Conservation (phyloP, 2,329 filamentous ascomycete genomes). For the Neodidymelliopsis sp. region DNA sequence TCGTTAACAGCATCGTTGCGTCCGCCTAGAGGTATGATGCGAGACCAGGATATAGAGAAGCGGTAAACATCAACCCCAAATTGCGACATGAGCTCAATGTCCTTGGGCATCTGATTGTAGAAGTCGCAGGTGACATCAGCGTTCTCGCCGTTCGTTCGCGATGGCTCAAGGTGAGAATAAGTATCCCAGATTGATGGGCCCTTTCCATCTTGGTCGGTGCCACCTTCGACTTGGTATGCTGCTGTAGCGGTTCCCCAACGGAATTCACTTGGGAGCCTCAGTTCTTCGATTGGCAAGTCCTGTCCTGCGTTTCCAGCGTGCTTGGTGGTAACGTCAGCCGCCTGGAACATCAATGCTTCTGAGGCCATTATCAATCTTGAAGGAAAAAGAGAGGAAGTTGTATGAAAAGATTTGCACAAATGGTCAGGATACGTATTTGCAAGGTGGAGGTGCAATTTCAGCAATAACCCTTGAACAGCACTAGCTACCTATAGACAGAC, state of each 20-base stretch:
- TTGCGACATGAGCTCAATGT: conserved; percentile 21
- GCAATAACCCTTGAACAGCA: too few species aligned
- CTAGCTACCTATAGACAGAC: too few species aligned
- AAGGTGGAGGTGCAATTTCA: too few species aligned
- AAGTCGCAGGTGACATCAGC: conserved; percentile 47
- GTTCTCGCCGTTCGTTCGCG: conserved; percentile 64
- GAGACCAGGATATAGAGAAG: conserved; percentile 24
- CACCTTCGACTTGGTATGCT: conserved; percentile 55
- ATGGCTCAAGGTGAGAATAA: conserved; percentile 63
- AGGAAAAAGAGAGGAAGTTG: neutral
- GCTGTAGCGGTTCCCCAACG: conserved; percentile 54
- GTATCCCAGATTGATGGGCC: conserved; percentile 54
- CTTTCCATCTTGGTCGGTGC: conserved; percentile 52
- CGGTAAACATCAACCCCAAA: conserved; percentile 24
- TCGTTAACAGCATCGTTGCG: conserved; percentile 22
- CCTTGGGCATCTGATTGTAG: conserved; percentile 58
- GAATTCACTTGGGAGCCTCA: conserved; percentile 47
- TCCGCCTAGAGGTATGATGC: conserved; percentile 25
- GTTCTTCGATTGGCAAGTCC: neutral
- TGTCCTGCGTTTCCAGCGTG: neutral
- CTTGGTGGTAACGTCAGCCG: neutral
- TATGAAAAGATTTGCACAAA: too few species aligned
- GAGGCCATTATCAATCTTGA: neutral
- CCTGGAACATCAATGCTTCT: conserved; percentile 2
- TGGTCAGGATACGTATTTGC: too few species aligned